Conservation (phyloP, 1,284 basidiomycete genomes). For the Fomitopsis betulina region DNA sequence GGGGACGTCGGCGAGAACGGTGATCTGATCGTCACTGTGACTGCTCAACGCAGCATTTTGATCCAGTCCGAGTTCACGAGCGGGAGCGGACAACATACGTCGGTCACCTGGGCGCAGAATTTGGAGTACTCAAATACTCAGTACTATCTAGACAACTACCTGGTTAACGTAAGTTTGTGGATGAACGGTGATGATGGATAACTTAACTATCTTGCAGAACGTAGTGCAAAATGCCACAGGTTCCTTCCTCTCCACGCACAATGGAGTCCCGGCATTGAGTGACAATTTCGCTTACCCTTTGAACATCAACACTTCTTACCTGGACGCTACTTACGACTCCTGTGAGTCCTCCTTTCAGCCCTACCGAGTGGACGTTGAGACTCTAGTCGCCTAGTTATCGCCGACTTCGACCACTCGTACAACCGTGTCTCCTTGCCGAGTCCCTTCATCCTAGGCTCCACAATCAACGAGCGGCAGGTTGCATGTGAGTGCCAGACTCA, state of each 20-base stretch:
- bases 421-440: slow-evolving; percentile 50
- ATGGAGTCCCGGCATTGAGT: slow-evolving; percentile 44
- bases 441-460: slow-evolving; percentile 54
- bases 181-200: background rate
- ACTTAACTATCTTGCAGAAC: slow-evolving; percentile 34
- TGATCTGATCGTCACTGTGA: slow-evolving; percentile 50
- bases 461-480: slow-evolving; percentile 53
- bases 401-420: slow-evolving; percentile 66
- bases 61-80: slow-evolving; percentile 55
- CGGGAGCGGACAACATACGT: slow-evolving; percentile 49
- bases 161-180: slow-evolving; percentile 39
- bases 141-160: slow-evolving; percentile 42
- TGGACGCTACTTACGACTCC: slow-evolving; percentile 32
- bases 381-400: slow-evolving; percentile 35
- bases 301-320: slow-evolving; percentile 50
- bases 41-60: slow-evolving; percentile 46
- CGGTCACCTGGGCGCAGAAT: slow-evolving; percentile 51
- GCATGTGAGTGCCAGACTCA: slow-evolving; percentile 36
- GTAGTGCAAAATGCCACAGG: slow-evolving; percentile 61
- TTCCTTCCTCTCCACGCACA: slow-evolving; percentile 52
- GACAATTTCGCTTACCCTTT: slow-evolving; percentile 67
- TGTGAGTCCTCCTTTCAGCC: slow-evolving; percentile 38
- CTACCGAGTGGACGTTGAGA: background rate
- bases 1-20: slow-evolving; percentile 37
- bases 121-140: slow-evolving; percentile 53